Conservation (phyloP, 805 yeast species). For the Lipomyces kockii region DNA sequence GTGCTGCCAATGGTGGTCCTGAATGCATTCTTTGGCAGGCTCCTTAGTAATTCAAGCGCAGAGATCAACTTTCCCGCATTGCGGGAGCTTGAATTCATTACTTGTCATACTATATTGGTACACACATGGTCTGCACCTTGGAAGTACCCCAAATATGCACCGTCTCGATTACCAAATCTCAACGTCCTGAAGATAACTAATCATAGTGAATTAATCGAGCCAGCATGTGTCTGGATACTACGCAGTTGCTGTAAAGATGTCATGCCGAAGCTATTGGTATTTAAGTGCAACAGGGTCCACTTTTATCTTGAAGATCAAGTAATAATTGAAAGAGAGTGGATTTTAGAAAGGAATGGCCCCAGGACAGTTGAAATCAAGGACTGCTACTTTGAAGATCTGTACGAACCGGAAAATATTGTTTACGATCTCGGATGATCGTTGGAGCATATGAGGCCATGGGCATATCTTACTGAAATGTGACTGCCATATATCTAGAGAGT, state of each 20-base stretch:
- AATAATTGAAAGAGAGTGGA: not conserved
- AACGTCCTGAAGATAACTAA: not conserved
- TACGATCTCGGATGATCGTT: not conserved
- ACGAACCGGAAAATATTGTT: not conserved
- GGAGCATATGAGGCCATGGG: not conserved
- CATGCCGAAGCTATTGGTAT: not conserved
- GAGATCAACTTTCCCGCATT: not conserved
- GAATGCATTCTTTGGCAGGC: not conserved
- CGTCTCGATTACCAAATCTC: not conserved
- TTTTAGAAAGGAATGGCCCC: not conserved
- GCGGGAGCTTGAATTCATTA: not conserved
- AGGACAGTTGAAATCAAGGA: not conserved
- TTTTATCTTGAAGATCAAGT: not conserved
- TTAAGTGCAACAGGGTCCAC: not conserved
- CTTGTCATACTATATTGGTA: not conserved
- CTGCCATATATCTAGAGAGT: too few species aligned
- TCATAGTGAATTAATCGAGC: not conserved
- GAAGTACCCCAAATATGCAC: not conserved
- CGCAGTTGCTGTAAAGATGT: not conserved
- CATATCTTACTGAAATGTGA: not conserved
- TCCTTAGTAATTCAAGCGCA: not conserved
- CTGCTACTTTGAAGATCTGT: not conserved
- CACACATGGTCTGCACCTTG: not conserved
- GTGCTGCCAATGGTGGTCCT: not conserved
- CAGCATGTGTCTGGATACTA: not conserved